Evolutionary conservation across 2,329 filamentous ascomycete genomes (phyloP), one percentile per base, ranked within the genome.

Genomic region (Dothidotthia symphoricarpi): DNA sequence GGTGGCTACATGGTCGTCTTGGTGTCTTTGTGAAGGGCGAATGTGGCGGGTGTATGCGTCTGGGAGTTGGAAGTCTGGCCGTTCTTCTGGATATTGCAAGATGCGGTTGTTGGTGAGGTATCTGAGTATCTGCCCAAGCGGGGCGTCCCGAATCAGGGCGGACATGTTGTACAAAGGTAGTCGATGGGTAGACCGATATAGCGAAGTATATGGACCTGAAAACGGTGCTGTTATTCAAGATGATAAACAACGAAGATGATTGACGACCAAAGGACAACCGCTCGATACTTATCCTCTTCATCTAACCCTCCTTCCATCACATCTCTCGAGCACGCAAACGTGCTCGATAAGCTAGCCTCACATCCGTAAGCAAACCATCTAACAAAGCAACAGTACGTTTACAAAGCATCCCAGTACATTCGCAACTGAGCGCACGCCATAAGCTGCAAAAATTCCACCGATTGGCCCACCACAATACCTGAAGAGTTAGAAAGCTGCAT

Each of bases 21-120:
- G 36, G 12, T 48, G 43, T 12, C 48, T 51, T 9, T 45, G 38
- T 6, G 39, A 24, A 2, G 38, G 32, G 3, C 40, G 38, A 19
- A 32, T 31, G 8, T 56, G 47, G 1, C 57, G 49, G 6, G 54
- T 60, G 45, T 76, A 76, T 19, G 54, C 51, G 31, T 49, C 44
- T 2, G 78, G 80, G 4, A 76, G 65, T 40, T 73, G 54, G 49
- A 82, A 84, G 49, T 68, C 77, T 15, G 73, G 49, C 42, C 67
- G 67, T 46, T 84, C 81, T 65, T 83, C 80, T 12, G 79, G 78
- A 43, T 82, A 83, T 41, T 73, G 70, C 10, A 83, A 67, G 28
- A 76, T 55, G 28, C 64, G 70, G 54, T 79, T 80, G 22, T 64
- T 61, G 3, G 78, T 78, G 36, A 74, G 33, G 50, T 69, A 76